Evolutionary conservation across 1,284 basidiomycete genomes (phyloP).

Genomic region (Fistulina hepatica): DNA sequence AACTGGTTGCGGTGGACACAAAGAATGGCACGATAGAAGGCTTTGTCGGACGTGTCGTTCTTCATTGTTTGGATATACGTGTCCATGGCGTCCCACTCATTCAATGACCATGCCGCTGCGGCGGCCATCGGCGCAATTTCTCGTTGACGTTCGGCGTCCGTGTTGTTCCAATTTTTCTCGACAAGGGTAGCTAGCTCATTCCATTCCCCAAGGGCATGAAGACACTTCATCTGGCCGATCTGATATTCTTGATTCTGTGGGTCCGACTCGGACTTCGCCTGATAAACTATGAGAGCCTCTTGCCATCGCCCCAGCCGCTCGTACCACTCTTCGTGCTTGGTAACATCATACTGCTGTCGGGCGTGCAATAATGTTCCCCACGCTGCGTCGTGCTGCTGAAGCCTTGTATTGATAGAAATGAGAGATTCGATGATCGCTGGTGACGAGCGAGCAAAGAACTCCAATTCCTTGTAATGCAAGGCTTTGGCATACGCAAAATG

Average conservation of each 20-base stretch:
- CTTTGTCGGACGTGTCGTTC: constrained; percentile 85
- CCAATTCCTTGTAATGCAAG: constrained; percentile 97
- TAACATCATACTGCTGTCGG: constrained; percentile 74
- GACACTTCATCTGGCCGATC: constrained; percentile 88
- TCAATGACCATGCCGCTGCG: constrained; percentile 93
- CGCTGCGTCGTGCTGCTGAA: constrained; percentile 95
- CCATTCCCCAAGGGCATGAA: constrained; percentile 98
- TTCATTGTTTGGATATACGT: constrained; percentile 95
- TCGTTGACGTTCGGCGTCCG: constrained; percentile 75
- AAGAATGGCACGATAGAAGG: constrained; percentile 94
- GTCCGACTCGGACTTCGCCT: constrained; percentile 64
- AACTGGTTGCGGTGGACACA: constrained; percentile 96
- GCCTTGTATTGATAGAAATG: constrained; percentile 94
- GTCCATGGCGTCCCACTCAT: constrained; percentile 98
- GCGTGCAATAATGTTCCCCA: constrained; percentile 90
- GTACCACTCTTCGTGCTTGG: constrained; percentile 94
- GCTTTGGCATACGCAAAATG: constrained; percentile 98
- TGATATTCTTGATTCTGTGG: constrained; percentile 64
- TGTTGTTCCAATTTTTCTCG: constrained; percentile 81
- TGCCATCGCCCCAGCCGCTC: constrained; percentile 96
- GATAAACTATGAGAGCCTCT: constrained; percentile 84
- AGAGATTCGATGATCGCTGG: constrained; percentile 88
- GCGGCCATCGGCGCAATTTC: constrained; percentile 96
- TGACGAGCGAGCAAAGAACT: constrained; percentile 88
- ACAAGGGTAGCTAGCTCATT: constrained; percentile 84